Evolutionary conservation across 257 asterid genomes (phyloP), one percentile per base, ranked within the genome.

Genomic region (Salvia rosmarinus): DNA sequence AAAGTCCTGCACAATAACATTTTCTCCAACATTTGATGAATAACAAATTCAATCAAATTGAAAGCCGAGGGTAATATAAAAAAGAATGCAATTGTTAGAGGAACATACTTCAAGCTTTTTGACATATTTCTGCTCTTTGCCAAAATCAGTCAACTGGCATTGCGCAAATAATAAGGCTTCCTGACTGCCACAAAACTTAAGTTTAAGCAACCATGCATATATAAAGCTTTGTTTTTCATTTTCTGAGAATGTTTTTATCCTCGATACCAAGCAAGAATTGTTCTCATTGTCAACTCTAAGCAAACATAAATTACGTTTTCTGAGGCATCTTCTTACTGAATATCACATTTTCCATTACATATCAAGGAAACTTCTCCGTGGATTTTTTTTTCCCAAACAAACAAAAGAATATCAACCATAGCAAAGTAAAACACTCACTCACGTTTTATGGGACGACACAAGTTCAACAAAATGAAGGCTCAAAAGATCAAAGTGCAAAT

Each of bases 161-260:
- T 85, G 95, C 19, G 99, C 99, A 79, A 91, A 94, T 77, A 76
- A 87, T 65, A 94, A 77, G 61, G 99, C 99, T 85, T 94, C 97
- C 32, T 82, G 83, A 85, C 98, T 94, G 98, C 84, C 76, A 86
- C 67, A 79, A 70, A 58, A 67, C 16, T 46, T 10, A 47, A 40
- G 17, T 23, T 19, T 64, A 43, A 19, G 64, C 12, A 68, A 50
- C 50, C 30, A 25, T 58, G 64, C 73, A 73, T 20, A 70, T 5
- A 70, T 6, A 58, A 67, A 7, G 3, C 16, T 21, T 37, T 3
- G 30, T n/a, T 19, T 37, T 61, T 17, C 50, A 37, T 17, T 37
- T 61, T 19, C 4, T 37, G 28, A 61, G 13, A 9, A 21, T 64
- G 56, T 64, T 43, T 14, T 25, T 20, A 43, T 23, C 40, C 23